phyloP scores from a whole-genome alignment of 768 basidiomycete species.

The Suillus brevipes region DNA sequence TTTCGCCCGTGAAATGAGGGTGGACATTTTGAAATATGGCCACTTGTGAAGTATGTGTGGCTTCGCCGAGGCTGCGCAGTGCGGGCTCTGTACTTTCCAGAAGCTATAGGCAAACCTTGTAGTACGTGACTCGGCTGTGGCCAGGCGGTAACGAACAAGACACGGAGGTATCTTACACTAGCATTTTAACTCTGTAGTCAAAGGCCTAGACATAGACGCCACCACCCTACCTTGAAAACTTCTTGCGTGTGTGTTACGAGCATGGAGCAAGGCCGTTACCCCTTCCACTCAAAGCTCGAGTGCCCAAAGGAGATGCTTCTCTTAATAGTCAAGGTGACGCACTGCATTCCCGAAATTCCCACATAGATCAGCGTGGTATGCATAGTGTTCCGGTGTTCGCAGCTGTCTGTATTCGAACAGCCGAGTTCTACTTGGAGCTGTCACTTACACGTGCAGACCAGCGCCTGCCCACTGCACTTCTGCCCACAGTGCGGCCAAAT shows the following conservation, averaged over 20 bases:
- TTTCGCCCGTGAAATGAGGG: constrained; percentile 2
- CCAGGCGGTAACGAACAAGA: constrained; percentile 5
- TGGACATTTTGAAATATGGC: constrained; percentile 1
- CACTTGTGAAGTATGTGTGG: background rate
- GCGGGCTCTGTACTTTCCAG: background rate
- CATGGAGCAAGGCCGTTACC: constrained; percentile 3
- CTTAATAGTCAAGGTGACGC: constrained; percentile 5
- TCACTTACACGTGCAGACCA: too few species aligned
- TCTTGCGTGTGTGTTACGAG: background rate
- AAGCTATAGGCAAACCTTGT: too few species aligned
- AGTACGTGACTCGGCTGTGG: constrained; percentile 7
- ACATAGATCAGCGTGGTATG: constrained; percentile 2
- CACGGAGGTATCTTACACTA: constrained; percentile 4
- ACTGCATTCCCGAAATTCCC: constrained; percentile 1
- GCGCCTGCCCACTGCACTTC: background rate
- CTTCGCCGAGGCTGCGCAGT: background rate
- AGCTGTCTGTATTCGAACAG: background rate
- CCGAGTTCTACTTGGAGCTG: background rate
- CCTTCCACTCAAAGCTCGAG: background rate
- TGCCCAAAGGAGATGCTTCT: constrained; percentile 3
- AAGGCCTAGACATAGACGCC: background rate
- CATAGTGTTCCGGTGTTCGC: background rate
- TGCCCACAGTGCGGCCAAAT: background rate
- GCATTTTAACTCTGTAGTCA: background rate
- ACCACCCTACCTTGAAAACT: too few species aligned